Base-by-base conservation (phyloP, 139 green algal genomes). In the Micromonas commoda region DNA sequence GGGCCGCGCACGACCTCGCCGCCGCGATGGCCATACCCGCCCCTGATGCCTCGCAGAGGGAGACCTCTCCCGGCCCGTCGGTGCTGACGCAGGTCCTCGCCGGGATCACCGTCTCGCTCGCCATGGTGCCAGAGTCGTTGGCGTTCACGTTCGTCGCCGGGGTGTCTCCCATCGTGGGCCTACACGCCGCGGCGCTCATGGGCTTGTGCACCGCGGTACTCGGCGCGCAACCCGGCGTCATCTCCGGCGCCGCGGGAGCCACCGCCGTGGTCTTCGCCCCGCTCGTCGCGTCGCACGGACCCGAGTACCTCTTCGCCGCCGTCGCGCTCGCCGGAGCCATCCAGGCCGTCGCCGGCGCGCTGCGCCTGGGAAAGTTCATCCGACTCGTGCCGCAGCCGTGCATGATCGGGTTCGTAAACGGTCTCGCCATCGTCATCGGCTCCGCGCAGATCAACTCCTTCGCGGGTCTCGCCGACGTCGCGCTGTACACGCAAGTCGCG, bases 391-490 rank as follows among this genome's bases (percentile, higher is more conserved):
- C 73, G 2, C 73, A 78, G 64, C 74, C 80, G 0, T 65, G 51
- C 1, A 84, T 84, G 80, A 38, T 81, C 13, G 80, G 80, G 1
- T 84, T 84, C 33, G 80, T 84, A 13, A 84, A 84, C 73, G 80
- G 80, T 21, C 57, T 84, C 5, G 80, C 73, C 45, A 81, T 84
- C 57, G 80, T 84, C 3, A 84, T 84, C 65, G 65, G 51, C 13
- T 34, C 29, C 3, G 51, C 64, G 35, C 80, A 84, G 51, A 24
- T 80, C 3, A 16, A 35, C 32, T 23, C 57, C 51, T 64, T 71
- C 31, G 32, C 37, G 51, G 63, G 77, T 28, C 37, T 82, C 23
- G 24, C 13, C 53, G 45, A 51, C 0, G n/a, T 0, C 19, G 19
- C 67, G 51, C 37, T 82, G 39, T 29, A 13, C 21, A 35, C 23